Conservation (phyloP, 2,329 filamentous ascomycete genomes). For the Colletotrichum phormii region DNA sequence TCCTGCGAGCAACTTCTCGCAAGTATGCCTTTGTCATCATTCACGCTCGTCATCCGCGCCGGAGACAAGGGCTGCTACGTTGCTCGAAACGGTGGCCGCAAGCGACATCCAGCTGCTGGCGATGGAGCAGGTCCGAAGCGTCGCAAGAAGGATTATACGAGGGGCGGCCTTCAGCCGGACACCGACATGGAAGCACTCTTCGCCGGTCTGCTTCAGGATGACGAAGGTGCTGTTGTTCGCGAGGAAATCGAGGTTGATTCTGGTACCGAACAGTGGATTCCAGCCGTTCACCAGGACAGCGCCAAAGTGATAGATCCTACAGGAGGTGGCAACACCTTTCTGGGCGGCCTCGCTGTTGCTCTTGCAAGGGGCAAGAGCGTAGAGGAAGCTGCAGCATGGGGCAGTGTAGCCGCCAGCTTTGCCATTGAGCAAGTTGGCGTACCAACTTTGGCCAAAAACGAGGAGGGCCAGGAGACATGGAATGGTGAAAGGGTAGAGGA, state of each 20-base stretch:
- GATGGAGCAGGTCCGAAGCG: conserved; percentile 44
- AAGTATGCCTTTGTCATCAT: conserved; percentile 73
- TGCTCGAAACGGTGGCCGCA: conserved; percentile 67
- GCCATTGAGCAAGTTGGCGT: conserved; percentile 95
- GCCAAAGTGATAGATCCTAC: conserved; percentile 86
- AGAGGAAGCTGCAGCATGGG: conserved; percentile 81
- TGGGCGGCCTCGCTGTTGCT: conserved; percentile 70
- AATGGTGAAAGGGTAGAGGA: conserved; percentile 67
- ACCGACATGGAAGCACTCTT: conserved; percentile 74
- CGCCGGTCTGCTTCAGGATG: conserved; percentile 66
- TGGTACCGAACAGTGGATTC: conserved; percentile 79
- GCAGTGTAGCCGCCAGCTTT: conserved; percentile 86
- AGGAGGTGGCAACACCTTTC: conserved; percentile 91
- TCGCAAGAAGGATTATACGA: conserved; percentile 57
- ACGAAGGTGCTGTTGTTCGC: conserved; percentile 63
- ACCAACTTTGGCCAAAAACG: conserved; percentile 66
- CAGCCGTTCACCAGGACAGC: conserved; percentile 73
- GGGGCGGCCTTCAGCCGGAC: conserved; percentile 67
- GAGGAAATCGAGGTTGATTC: conserved; percentile 73
- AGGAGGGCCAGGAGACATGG: conserved; percentile 67
- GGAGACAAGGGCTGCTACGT: conserved; percentile 79
- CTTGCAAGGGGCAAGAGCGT: conserved; percentile 69
- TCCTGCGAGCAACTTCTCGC: conserved; percentile 72
- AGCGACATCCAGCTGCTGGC: conserved; percentile 48
- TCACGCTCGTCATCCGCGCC: conserved; percentile 75